Base-by-base conservation (phyloP, 208 protist species). In the Trichomonas vaginalis region DNA sequence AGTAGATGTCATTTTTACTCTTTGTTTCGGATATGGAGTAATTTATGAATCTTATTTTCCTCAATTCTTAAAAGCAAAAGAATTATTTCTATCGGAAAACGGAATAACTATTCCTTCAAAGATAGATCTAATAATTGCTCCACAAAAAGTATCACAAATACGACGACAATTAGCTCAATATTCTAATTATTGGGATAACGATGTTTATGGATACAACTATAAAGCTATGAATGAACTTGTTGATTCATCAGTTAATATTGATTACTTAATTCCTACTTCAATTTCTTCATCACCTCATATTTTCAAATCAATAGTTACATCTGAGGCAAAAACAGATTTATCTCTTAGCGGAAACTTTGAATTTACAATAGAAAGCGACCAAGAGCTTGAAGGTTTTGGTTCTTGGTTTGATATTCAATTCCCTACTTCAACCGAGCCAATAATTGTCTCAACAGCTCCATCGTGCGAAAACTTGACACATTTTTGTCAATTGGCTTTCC, bases 181-280 rank as follows among this genome's bases (percentile, higher is more conserved):
- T 6, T 42, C 14, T 42, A 37, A 12, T 9, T 83, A 83, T 83
- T 42, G 37, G 27, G 42, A 45, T 9, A 6, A 9, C 8, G 45
- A 92, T 51, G 86, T 92, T 92, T 92, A 92, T 92, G 86, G 86
- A 8, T 92, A 48, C 37, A 45, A 92, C 45, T 92, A 45, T 92
- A 51, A 42, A 92, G 4, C 86, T 48, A 47, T 47, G 8, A 45
- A 92, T 48, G 86, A 48, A 39, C 23, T 39, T n/a, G 56, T 14
- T 92, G 27, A 92, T 21, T 2, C 45, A 8, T 40, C 1, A 39
- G 27, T 92, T 0, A 0, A n/a, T 35, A 12, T 27, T 48, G 17
- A 51, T 35, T 35, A 23, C 6, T 17, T 23, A 10, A 15, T 9
- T 48, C 17, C 14, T 15, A 47, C 27, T 15, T 51, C 48, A 51